Percentiles rank a stretch among this genome's conserved stretches.
phyloP scores from a whole-genome alignment of 2,329 filamentous ascomycete species.

The Pseudogymnoascus sp. region DNA sequence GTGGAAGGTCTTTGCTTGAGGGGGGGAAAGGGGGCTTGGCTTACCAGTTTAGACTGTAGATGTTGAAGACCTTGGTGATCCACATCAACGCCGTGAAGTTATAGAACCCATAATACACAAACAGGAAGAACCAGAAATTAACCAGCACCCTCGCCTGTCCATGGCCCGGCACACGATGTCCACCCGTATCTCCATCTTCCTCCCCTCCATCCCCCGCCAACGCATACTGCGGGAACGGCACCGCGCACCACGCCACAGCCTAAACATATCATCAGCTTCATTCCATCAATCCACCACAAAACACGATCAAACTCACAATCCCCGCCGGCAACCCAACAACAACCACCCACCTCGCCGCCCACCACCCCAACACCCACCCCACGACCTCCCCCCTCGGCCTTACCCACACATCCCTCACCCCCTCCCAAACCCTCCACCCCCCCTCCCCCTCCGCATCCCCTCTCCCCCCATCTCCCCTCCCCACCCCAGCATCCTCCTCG shows the following conservation, averaged over 20 bases:
- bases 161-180: constrained; percentile 48
- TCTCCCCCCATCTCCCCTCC: constrained; percentile 21
- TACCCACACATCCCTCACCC: constrained; percentile 51
- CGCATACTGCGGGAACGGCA: constrained; percentile 57
- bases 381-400: constrained; percentile 51
- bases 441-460: constrained; percentile 23
- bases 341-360: constrained; percentile 55
- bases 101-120: constrained; percentile 63
- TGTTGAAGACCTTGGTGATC: constrained; percentile 65
- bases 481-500: constrained; percentile 27
- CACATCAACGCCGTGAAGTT: constrained; percentile 59
- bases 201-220: constrained; percentile 38
- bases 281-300: not conserved
- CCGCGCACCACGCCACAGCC: constrained; percentile 56
- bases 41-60: constrained; percentile 63
- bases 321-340: constrained; percentile 53
- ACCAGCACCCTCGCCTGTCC: constrained; percentile 54
- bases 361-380: constrained; percentile 48
- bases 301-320: constrained; percentile 43
- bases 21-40: not conserved
- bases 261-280: constrained; percentile 21
- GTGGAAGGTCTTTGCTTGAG: not conserved
- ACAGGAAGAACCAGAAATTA: constrained; percentile 65
- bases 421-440: too few relatives aligned
- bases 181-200: constrained; percentile 19